Evolutionary conservation across 805 yeast genomes (phyloP).

Genomic region (Kuraishia floccosa): DNA sequence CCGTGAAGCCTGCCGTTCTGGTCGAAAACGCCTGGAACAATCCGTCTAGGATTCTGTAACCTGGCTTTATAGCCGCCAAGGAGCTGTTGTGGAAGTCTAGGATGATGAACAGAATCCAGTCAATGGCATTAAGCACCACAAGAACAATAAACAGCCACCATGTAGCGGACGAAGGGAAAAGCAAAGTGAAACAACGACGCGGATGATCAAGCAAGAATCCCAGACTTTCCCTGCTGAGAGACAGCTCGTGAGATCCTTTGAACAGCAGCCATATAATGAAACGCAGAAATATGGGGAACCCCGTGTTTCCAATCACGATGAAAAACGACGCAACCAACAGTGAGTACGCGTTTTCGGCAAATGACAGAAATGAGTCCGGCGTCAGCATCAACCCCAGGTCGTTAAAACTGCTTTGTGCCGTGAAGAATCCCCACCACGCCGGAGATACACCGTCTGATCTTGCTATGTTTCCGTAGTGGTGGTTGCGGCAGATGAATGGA

Average conservation of each 20-base stretch:
- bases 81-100: slow-evolving; percentile 52
- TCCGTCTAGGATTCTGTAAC: slow-evolving; percentile 70
- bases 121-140: slow-evolving; percentile 61
- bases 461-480: slow-evolving; percentile 30
- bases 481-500: slow-evolving; percentile 44
- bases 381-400: slow-evolving; percentile 81
- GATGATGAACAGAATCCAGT: slow-evolving; percentile 69
- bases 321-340: slow-evolving; percentile 56
- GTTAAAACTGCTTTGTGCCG: slow-evolving; percentile 68
- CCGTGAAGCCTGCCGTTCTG: slow-evolving; percentile 86
- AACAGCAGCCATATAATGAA: slow-evolving; percentile 73
- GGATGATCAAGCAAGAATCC: slow-evolving; percentile 92
- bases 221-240: slow-evolving; percentile 60
- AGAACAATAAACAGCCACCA: slow-evolving; percentile 86
- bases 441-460: slow-evolving; percentile 53
- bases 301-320: slow-evolving; percentile 88
- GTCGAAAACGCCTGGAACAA: slow-evolving; percentile 86
- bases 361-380: slow-evolving; percentile 68
- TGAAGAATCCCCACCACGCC: slow-evolving; percentile 91
- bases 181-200: slow-evolving; percentile 86
- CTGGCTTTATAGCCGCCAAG: slow-evolving; percentile 44
- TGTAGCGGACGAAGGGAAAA: slow-evolving; percentile 88
- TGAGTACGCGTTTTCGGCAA: slow-evolving; percentile 51
- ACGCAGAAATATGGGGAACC: slow-evolving; percentile 78
- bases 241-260: slow-evolving; percentile 54